Base-by-base conservation (phyloP, 2,329 filamentous ascomycete genomes). In the Fusarium paranaense region DNA sequence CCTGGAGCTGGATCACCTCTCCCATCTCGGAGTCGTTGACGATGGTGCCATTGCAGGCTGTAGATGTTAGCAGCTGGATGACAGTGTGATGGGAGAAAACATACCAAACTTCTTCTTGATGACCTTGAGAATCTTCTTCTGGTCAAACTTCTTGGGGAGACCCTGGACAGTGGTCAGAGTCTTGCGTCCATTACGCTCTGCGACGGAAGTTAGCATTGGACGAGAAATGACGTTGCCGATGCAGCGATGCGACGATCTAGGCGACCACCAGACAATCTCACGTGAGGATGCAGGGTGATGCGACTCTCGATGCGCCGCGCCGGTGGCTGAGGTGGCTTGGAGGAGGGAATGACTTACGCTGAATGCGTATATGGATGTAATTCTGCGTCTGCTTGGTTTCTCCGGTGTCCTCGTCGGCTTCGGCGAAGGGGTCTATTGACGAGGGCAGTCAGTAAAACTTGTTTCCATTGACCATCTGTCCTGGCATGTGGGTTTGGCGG, bases 141-240 rank as follows among this genome's bases (percentile, higher is more conserved):
- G 95, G 88, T 98, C 96, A 83, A 98, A 98, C 85, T 98, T 98
- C 90, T 97, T 97, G 76, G 97, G 96, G 82, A 99, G 92, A 87
- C 97, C 97, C 91, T 98, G 96, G 82, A 99, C 95, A 81, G 97
- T 99, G 81, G 97, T 99, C 93, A 99, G 91, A 89, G 97, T 98
- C 92, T 99, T 99, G 87, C 97, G 97, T 92, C 97, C 97, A 98
- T 99, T 99, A 89, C 97, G 97, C 89, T 99, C 96, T 98, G 25
- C 14, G 22, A 22, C 7, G 14, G 11, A 30, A 50, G 47, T 75
- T 54, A 75, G 70, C 37, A 33, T n/a, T 62, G 59, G 35, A 47
- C 42, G n/a, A 40, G 14, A 58, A 13, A 62, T 20, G n/a, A 60
- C 35, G 16, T 42, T 62, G 16, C 45, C 35, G 4, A 20, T 47